These are phyloP conservation scores for Ogataea salicorniae DNA, from an alignment of 805 yeast genomes.

Conservation along the genomic window DNA sequence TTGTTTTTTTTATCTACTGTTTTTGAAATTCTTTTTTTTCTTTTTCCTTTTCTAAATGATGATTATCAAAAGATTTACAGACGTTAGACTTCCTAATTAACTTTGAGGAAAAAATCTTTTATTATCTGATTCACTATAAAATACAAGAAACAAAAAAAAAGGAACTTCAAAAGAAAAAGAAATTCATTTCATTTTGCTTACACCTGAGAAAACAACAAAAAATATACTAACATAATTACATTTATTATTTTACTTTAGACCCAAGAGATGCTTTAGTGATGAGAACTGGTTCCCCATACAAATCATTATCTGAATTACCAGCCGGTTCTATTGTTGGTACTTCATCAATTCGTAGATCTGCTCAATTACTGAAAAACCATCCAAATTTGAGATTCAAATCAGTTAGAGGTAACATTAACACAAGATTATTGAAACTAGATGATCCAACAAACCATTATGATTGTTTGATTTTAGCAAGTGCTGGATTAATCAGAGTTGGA, in stretches of 20 bases:
- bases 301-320: conserved; percentile 68
- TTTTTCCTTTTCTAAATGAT: conserved; percentile 15
- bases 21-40: conserved; percentile 1
- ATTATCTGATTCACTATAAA: conserved; percentile 6
- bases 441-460: conserved; percentile 49
- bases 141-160: background rate
- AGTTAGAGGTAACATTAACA: conserved; percentile 79
- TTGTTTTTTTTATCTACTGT: background rate
- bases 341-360: conserved; percentile 87
- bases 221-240: conserved; percentile 2
- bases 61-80: conserved; percentile 26
- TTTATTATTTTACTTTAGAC: conserved; percentile 35
- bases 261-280: conserved; percentile 90
- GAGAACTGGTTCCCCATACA: conserved; percentile 60
- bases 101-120: conserved; percentile 26
- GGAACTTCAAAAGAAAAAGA: background rate
- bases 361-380: conserved; percentile 74
- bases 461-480: conserved; percentile 86
- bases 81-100: conserved; percentile 36
- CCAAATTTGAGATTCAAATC: conserved; percentile 78
- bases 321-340: conserved; percentile 87
- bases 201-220: background rate
- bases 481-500: conserved; percentile 77
- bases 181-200: background rate
- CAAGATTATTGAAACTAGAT: conserved; percentile 79